These are phyloP conservation scores for Rhazya stricta DNA, from an alignment of 257 asterid species.

Conservation along the genomic window DNA sequence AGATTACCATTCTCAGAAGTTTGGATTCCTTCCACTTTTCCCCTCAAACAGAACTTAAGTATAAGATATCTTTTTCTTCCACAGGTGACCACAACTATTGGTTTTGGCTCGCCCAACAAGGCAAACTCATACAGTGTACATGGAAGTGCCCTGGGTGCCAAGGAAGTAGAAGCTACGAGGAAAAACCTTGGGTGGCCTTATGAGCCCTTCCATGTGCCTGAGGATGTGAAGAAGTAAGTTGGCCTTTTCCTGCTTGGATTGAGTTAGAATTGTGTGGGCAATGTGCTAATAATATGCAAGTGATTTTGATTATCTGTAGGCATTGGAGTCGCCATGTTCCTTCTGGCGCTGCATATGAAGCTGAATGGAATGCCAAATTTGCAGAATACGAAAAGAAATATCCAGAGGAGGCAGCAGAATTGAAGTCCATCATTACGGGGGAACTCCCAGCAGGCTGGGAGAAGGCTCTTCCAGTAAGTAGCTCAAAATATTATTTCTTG, in stretches of 20 bases:
- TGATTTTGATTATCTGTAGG: constrained; percentile 35
- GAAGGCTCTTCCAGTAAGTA: constrained; percentile 75
- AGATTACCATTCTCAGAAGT: not conserved
- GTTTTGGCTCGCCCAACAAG: constrained; percentile 73
- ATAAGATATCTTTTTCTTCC: not conserved
- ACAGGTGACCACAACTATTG: constrained; percentile 68
- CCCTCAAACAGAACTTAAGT: not conserved
- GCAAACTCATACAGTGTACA: constrained; percentile 71
- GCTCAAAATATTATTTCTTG: not conserved
- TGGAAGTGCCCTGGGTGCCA: constrained; percentile 75
- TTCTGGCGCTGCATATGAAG: constrained; percentile 77
- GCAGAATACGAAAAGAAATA: constrained; percentile 84
- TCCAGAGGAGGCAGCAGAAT: constrained; percentile 62
- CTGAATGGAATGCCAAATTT: constrained; percentile 89
- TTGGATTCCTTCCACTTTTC: not conserved
- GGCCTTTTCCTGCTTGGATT: constrained; percentile 29
- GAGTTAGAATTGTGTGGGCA: constrained; percentile 9
- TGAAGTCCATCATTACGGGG: constrained; percentile 52
- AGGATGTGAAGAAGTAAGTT: constrained; percentile 80
- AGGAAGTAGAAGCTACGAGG: constrained; percentile 99
- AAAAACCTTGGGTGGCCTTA: constrained; percentile 87
- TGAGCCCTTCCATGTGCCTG: constrained; percentile 85
- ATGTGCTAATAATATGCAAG: constrained; percentile 11
- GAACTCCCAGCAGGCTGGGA: constrained; percentile 68
- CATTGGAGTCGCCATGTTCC: constrained; percentile 87